Percentiles rank a stretch among this genome's conserved stretches.
Evolutionary conservation across 2,329 filamentous ascomycete genomes (phyloP).

Genomic region (Amauroascus niger): DNA sequence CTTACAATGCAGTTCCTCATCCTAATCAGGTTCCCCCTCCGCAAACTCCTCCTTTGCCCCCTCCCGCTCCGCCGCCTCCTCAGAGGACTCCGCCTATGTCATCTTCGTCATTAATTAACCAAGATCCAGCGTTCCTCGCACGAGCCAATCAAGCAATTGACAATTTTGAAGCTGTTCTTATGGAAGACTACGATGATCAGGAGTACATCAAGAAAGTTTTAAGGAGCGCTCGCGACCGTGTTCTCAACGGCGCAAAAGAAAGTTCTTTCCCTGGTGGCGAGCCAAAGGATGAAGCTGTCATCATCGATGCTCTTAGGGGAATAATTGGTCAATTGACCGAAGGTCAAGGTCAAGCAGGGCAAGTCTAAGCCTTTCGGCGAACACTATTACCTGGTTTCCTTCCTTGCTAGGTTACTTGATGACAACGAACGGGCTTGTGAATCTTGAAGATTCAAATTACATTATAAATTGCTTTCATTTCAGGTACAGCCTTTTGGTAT

Average conservation of each 20-base stretch:
- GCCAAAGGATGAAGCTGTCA: constrained; percentile 37
- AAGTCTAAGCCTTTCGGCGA: no score
- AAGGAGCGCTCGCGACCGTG: constrained; percentile 35
- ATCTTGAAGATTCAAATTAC: neutral
- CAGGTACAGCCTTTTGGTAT: neutral
- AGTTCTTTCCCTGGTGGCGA: constrained; percentile 38
- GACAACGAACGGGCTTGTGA: neutral
- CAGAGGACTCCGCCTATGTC: constrained; percentile 13
- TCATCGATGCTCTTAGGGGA: constrained; percentile 33
- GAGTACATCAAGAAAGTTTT: constrained; percentile 39
- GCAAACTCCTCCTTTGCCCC: neutral
- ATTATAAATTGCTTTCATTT: neutral
- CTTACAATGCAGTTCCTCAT: constrained; percentile 6
- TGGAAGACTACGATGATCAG: constrained; percentile 39
- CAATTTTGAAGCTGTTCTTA: constrained; percentile 37
- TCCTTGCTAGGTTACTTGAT: neutral
- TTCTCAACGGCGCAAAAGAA: constrained; percentile 31
- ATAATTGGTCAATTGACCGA: constrained; percentile 34
- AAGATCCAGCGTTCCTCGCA: constrained; percentile 31
- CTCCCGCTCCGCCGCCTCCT: constrained; percentile 20
- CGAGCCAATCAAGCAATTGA: constrained; percentile 38
- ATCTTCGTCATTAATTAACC: constrained; percentile 14
- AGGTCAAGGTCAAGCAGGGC: constrained; percentile 9
- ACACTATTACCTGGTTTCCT: no score
- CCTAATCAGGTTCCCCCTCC: constrained; percentile 5